Base-by-base conservation (phyloP, 306 rosid genomes). In the Cyamopsis tetragonoloba region DNA sequence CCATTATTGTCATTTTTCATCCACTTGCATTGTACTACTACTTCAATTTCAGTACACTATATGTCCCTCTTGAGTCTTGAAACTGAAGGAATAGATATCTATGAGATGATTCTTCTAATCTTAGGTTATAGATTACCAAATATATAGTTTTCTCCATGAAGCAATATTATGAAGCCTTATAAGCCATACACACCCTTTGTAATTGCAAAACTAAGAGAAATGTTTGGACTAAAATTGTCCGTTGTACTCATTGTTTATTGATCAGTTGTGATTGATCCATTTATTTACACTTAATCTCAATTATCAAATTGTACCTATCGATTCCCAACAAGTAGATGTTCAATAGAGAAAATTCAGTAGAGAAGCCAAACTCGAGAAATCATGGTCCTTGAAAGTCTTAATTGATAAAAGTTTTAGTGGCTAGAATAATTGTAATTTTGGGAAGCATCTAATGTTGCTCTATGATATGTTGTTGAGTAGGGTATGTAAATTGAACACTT, bases 11-110 rank as follows among this genome's bases (percentile, higher is more conserved):
- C 77, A 24, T 51, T 56, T 79, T 55, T 51, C 30, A 30, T 28
- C 80, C 59, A 85, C 72, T 72, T 75, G 77, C 81, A 11, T 63
- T 74, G 32, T 22, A 37, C 59, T 63, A 51, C 13, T 57, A 68
- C 72, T 48, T 60, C 69, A 58, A 26, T 19, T 63, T 59, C 66
- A 55, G 19, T 37, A 14, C 22, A 14, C 20, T 35, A 17, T 62
- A 17, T 62, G 41, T 49, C 20, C 39, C 50, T 54, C 66, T 50
- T 44, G 20, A 12, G 35, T 61, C 20, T 9, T 62, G 14, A 62
- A 62, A n/a, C 19, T 51, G 31, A 4, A 27, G 31, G 31, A 13
- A 30, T 56, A 7, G 7, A n/a, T 22, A 32, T 47, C 24, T 28
- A 2, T 42, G 6, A 43, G 30, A 28, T 34, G 73, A 67, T 75